Evolutionary conservation across 495 filamentous ascomycete species (phyloP), one percentile per base, ranked within the genome.

Genomic region (Xylaria nigripes): DNA sequence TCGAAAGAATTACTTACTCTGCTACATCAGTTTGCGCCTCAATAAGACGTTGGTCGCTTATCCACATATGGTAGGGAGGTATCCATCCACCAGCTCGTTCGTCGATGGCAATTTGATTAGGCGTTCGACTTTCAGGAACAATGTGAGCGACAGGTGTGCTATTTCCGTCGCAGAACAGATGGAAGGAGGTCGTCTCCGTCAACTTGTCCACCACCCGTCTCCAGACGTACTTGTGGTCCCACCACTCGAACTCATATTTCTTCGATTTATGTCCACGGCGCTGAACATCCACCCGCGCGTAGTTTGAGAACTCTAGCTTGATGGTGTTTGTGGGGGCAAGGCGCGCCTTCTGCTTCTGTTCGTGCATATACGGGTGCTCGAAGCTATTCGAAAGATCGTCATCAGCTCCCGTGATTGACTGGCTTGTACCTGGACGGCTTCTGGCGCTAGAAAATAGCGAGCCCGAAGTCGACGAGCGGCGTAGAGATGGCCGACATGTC

Each of bases 241-340:
- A 95, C 74, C 93, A 95, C 68, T 94, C 86, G 59, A 89, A 94
- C 50, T 90, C 86, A 68, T 95, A 95, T 56, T 82, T 82, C 69
- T 89, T 94, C 50, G 78, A 77, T 25, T 79, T 72, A 24, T 78
- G 70, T 9, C 89, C 87, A 41, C 81, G 78, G 32, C 89, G 79
- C 56, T 77, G 82, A 51, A 98, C 72, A 56, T 95, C 87, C 25
- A 96, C 83, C 63, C 93, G 90, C 9, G 93, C 93, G 65, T 98
- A 98, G 71, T 98, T 98, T 51, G 89, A 93, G 68, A 96, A 98
- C 62, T 97, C 92, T 30, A 98, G 78, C 66, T 88, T 86, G 59
- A 86, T 86, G 38, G 78, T 86, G 63, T 95, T 92, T 45, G 81
- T 85, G 34, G 74, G 74, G 52, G 73, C 55, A 70, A 77, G 69